phyloP scores from a whole-genome alignment of 148 eudicot species.

The Spergularia bocconei region DNA sequence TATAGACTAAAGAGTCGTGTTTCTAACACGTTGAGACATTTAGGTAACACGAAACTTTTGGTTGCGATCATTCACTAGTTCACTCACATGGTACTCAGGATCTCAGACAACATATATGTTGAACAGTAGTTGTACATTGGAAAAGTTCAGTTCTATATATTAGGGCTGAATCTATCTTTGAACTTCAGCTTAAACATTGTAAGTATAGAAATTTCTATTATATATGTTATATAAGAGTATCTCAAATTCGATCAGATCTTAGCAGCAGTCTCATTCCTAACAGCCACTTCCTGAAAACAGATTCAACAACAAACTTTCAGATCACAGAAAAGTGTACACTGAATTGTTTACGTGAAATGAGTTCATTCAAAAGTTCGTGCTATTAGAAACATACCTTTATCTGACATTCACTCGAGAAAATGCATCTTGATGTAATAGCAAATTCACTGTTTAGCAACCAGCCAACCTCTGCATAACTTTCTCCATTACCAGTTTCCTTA shows the following conservation, averaged over 20 bases:
- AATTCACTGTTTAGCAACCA: constrained; percentile 68
- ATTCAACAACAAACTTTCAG: background rate
- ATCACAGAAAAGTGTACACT: background rate
- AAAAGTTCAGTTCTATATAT: too few relatives aligned
- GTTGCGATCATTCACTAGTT: too few relatives aligned
- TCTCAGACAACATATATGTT: too few relatives aligned
- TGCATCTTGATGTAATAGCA: constrained; percentile 76
- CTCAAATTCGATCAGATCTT: constrained; percentile 8
- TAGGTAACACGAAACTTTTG: too few relatives aligned
- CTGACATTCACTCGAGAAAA: constrained; percentile 50
- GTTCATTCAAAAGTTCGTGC: too few relatives aligned
- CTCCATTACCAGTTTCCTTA: constrained; percentile 44
- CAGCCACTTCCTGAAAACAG: constrained; percentile 60
- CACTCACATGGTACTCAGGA: too few relatives aligned
- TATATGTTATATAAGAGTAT: background rate
- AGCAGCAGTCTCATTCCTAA: constrained; percentile 50
- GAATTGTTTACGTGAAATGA: too few relatives aligned
- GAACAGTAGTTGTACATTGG: too few relatives aligned
- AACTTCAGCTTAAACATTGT: too few relatives aligned
- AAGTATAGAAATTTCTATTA: background rate
- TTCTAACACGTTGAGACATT: too few relatives aligned
- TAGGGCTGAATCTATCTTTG: too few relatives aligned
- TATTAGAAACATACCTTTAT: constrained; percentile 48
- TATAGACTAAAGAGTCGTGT: too few relatives aligned
- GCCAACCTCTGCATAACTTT: constrained; percentile 71